Base-by-base conservation (phyloP, 2,329 filamentous ascomycete species). In the Beauveria sp. region DNA sequence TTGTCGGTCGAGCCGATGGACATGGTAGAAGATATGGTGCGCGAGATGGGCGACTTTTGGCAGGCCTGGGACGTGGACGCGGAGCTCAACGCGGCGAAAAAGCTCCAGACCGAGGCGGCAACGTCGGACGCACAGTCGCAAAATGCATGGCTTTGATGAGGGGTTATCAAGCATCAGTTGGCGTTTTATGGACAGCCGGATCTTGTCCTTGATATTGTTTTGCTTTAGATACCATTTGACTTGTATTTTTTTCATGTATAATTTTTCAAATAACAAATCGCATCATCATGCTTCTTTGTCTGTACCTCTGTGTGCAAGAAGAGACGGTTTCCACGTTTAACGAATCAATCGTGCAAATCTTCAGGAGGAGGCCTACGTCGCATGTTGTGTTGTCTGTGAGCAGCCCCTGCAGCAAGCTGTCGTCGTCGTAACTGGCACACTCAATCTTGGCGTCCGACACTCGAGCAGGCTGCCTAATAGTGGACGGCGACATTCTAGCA, bases 21-120 rank as follows among this genome's bases (percentile, higher is more conserved):
- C 55, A 68, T 74, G 65, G 70, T 74, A 3, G 72, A 75, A 38
- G 73, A 76, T 42, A 66, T 76, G 50, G 70, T 75, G 60, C 67
- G 69, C 12, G 73, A 74, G 57, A 73, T 76, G 68, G 68, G 69
- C 34, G 73, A 73, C 51, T 68, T 74, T 53, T 65, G 74, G 47
- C 66, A 73, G 56, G 64, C 68, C 16, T 75, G 70, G 71, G 66
- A 75, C 53, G 66, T 75, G 46, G 73, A 74, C 43, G 66, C 64
- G 1, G 75, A 78, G 60, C 67, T 78, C 9, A 69, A 71, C 0
- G 63, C 70, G 60, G 70, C 68, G 9, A 68, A 69, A 7, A 69
- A 66, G 63, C 45, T 61, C 58, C 53, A 62, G 24, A 57, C 49
- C 24, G 40, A 65, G 53, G 43, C 58, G 52, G 18, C 60, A 58